Evolutionary conservation across 2,329 filamentous ascomycete species (phyloP).

Genomic region (Colletotrichum kahawae): DNA sequence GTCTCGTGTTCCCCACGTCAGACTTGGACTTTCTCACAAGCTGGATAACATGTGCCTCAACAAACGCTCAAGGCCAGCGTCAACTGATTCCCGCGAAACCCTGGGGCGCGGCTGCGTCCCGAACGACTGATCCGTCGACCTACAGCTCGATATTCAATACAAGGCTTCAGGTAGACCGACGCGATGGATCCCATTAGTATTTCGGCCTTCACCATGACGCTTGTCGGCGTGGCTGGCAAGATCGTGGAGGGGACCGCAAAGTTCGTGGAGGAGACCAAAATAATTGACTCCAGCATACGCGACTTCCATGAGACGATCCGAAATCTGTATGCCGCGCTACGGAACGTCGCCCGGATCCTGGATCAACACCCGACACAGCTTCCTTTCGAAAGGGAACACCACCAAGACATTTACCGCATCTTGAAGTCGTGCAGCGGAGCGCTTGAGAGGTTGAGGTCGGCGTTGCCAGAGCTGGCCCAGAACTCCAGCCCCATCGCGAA

Average conservation of each 20-base stretch:
- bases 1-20: neutral
- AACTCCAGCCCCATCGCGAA: slow-evolving; percentile 19
- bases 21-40: neutral
- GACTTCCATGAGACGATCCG: slow-evolving; percentile 28
- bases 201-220: slow-evolving; percentile 21
- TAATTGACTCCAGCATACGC: slow-evolving; percentile 22
- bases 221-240: slow-evolving; percentile 23
- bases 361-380: slow-evolving; percentile 21
- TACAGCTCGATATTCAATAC: too few relatives aligned
- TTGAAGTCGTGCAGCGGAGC: slow-evolving; percentile 26
- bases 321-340: slow-evolving; percentile 22
- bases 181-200: slow-evolving; percentile 29
- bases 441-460: slow-evolving; percentile 21
- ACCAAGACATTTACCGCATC: slow-evolving; percentile 27
- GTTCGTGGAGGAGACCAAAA: slow-evolving; percentile 25
- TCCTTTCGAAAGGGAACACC: slow-evolving; percentile 29
- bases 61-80: neutral
- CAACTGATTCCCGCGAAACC: neutral
- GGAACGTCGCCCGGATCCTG: slow-evolving; percentile 23
- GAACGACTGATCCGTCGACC: neutral
- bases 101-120: neutral
- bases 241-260: slow-evolving; percentile 24
- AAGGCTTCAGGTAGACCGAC: neutral
- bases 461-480: slow-evolving; percentile 27
- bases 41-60: neutral